Base-by-base conservation (phyloP, 1,284 basidiomycete genomes). In the Naganishia liquefaciens region DNA sequence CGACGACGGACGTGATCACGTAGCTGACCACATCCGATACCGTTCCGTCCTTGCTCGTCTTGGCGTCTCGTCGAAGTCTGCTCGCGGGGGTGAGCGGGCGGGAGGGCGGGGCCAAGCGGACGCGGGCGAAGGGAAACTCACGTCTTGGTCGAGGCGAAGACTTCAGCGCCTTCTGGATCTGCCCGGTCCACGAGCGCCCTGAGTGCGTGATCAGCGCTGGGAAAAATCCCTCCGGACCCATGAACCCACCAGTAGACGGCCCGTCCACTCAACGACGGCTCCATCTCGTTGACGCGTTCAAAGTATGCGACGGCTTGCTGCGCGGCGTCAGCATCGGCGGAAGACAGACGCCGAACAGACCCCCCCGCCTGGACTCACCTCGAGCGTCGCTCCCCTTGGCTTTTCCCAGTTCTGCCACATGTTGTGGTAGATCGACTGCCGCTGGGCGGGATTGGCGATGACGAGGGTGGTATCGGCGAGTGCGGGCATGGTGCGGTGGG, bases 401-500 rank as follows among this genome's bases (percentile, higher is more conserved):
- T 42, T 47, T 11, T 60, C 30, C 57, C 57, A 60, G 9, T 60
- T 46, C 46, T 37, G 15, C 57, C 57, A 60, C 57, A 47, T 49
- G 46, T 33, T 60, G 37, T 37, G 46, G 30, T 49, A 50, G 13
- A 60, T 60, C 13, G 43, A 33, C 15, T 33, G 15, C 21, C 33
- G 37, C n/a, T 60, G 57, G 0, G 44, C 57, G n/a, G 33, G 33
- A 25, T 47, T 60, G 23, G 62, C 62, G 43, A 63, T 28, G 30
- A 63, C 52, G 44, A 63, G 42, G 44, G 62, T 63, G 23, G 62
- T 63, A 9, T 63, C 52, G 27, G 28, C 27, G 43, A 54, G 62
- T 13, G 21, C 9, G 57, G 37, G 23, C 57, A 60, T 60, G 15
- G 21, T 60, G 46, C 42, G 5, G 42, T 44, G 17, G 5, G 17